phyloP scores from a whole-genome alignment of 2,329 filamentous ascomycete species.

The Colletotrichum godetiae region DNA sequence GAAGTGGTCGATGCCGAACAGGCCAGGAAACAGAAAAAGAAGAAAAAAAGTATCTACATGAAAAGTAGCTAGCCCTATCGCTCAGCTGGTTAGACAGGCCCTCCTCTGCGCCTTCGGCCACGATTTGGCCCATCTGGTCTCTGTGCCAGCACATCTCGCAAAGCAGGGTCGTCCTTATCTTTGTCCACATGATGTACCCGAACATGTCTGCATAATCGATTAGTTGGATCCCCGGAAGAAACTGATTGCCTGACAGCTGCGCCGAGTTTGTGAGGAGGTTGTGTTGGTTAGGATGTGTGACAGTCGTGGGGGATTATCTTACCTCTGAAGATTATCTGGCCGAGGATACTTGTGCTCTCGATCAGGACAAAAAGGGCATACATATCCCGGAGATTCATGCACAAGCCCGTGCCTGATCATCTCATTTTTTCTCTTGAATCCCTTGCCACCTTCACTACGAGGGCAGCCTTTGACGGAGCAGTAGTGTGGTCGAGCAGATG shows the following conservation, averaged over 20 bases:
- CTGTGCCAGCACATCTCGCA: constrained; percentile 88
- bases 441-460: constrained; percentile 72
- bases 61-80: background rate
- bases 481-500: constrained; percentile 73
- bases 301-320: constrained; percentile 44
- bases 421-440: constrained; percentile 79
- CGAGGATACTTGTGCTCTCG: constrained; percentile 94
- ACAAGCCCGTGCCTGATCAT: constrained; percentile 86
- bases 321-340: constrained; percentile 96
- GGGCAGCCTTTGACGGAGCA: constrained; percentile 72
- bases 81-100: constrained; percentile 39
- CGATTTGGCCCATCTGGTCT: constrained; percentile 85
- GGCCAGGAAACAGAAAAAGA: background rate
- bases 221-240: background rate
- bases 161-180: constrained; percentile 83
- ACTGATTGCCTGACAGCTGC: background rate
- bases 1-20: background rate
- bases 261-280: background rate
- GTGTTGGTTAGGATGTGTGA: background rate
- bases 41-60: constrained; percentile 22
- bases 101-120: constrained; percentile 78
- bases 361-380: constrained; percentile 95
- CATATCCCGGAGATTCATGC: constrained; percentile 92
- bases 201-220: constrained; percentile 75
- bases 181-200: constrained; percentile 92